A percentile compares a stretch with the other conserved stretches of the same genome.
Conservation (phyloP, 306 rosid genomes). For the Dalbergia cochinchinensis region DNA sequence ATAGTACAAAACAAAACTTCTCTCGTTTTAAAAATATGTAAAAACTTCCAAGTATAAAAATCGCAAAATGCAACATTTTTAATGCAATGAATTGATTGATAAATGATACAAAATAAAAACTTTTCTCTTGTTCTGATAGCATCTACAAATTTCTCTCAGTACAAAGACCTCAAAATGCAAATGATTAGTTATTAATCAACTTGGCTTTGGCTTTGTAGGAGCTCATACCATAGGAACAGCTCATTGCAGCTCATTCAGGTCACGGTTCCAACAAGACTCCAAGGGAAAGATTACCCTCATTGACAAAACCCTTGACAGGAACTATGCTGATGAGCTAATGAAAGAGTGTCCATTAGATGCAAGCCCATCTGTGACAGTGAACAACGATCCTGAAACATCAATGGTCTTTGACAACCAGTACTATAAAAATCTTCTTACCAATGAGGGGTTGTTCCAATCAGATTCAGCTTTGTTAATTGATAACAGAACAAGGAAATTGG, state of each 20-base stretch:
- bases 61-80: too few relatives aligned
- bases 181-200: background rate
- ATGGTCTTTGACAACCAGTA: slow-evolving; percentile 72
- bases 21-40: too few relatives aligned
- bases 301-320: slow-evolving; percentile 64
- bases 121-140: too few relatives aligned
- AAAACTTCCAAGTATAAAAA: too few relatives aligned
- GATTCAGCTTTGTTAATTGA: slow-evolving; percentile 69
- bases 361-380: slow-evolving; percentile 54
- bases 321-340: slow-evolving; percentile 67
- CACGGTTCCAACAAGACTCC: slow-evolving; percentile 60
- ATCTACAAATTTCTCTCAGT: too few relatives aligned
- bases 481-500: slow-evolving; percentile 56
- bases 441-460: slow-evolving; percentile 74
- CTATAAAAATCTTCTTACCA: slow-evolving; percentile 61
- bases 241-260: slow-evolving; percentile 74
- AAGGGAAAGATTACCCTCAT: slow-evolving; percentile 60
- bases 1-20: too few relatives aligned
- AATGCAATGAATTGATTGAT: too few relatives aligned
- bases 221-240: slow-evolving; percentile 85
- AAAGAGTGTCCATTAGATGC: slow-evolving; percentile 58
- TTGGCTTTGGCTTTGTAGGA: slow-evolving; percentile 52
- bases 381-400: slow-evolving; percentile 73
- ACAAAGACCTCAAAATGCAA: background rate
- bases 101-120: too few relatives aligned